These are phyloP conservation scores for Reutealis trisperma DNA, from an alignment of 345 rosid species.

Conservation along the genomic window DNA sequence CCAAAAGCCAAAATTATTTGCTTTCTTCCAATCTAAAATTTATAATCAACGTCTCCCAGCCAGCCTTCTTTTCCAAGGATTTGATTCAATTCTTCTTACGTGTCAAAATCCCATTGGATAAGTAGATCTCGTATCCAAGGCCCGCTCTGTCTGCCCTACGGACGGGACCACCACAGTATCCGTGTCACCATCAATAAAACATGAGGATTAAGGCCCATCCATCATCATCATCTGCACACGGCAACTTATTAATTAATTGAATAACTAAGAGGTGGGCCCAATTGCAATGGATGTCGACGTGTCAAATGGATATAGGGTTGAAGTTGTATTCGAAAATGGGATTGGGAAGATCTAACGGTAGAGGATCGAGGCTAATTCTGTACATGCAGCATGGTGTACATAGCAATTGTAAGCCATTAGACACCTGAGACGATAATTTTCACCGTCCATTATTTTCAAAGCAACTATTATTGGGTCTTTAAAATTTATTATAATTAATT, in stretches of 20 bases:
- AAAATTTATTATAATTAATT: too few species aligned
- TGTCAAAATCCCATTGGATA: not conserved
- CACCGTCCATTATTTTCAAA: too few species aligned
- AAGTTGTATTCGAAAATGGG: conserved; percentile 20
- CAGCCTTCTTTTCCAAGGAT: not conserved
- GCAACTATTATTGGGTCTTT: too few species aligned
- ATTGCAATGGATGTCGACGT: conserved; percentile 21
- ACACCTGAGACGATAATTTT: too few species aligned
- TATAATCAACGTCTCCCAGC: conserved; percentile 9
- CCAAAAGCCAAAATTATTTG: not conserved
- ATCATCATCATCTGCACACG: conserved; percentile 12
- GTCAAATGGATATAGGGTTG: conserved; percentile 21
- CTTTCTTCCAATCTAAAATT: not conserved
- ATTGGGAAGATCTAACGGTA: conserved; percentile 9
- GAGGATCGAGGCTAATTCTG: not conserved
- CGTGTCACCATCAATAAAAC: conserved; percentile 20
- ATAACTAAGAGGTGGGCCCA: not conserved
- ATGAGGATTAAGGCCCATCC: not conserved
- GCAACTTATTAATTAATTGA: not conserved
- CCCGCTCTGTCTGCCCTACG: conserved; percentile 16
- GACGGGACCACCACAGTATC: conserved; percentile 33
- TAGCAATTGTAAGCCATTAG: too few species aligned
- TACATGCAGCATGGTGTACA: too few species aligned
- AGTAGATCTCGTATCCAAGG: conserved; percentile 29
- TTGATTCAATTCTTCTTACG: conserved; percentile 6